Evolutionary conservation across 805 yeast species (phyloP), one percentile per base, ranked within the genome.

Genomic region (Metschnikowia continentalis): DNA sequence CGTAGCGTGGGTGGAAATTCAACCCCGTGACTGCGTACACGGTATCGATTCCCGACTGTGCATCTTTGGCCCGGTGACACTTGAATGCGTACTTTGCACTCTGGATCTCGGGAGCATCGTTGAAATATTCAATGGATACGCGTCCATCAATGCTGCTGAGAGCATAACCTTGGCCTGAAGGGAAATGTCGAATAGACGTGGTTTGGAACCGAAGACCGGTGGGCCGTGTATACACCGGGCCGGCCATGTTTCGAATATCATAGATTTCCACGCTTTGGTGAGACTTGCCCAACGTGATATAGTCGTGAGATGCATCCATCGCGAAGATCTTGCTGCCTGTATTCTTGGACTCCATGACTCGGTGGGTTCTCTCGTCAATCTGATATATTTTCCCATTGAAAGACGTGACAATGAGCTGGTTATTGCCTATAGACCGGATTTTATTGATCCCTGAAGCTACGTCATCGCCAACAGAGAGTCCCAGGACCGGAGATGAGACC

Each of bases 81-180:
- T 89, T 82, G 73, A 90, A 90, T 0, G 96, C 92, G 64, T 84
- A 90, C 50, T 72, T 68, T 1, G 65, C 56, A 47, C 69, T 77
- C 51, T 69, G 74, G 3, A 61, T 61, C 41, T 68, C 68, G 1
- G 75, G 72, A 3, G 75, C 65, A 3, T 80, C 77, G 49, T 82
- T 80, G 48, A 84, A 79, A 58, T 75, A 83, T 54, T 88, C 92
- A 26, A 89, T 79, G 0, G 90, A 83, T 1, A 86, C 90, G 30
- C 95, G 71, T 0, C 96, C 96, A 59, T 88, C 96, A n/a, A 89
- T 74, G 1, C 92, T 83, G 26, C 89, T 74, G 32, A 83, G 76
- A 0, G 84, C 89, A 63, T 79, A 84, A 6, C 85, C 94, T 55
- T 69, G 63, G 10, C 64, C 66, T 49, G 74, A 68, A 0, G 87